Evolutionary conservation across 305 asterid genomes (phyloP).

Genomic region (Plantago coronopus): DNA sequence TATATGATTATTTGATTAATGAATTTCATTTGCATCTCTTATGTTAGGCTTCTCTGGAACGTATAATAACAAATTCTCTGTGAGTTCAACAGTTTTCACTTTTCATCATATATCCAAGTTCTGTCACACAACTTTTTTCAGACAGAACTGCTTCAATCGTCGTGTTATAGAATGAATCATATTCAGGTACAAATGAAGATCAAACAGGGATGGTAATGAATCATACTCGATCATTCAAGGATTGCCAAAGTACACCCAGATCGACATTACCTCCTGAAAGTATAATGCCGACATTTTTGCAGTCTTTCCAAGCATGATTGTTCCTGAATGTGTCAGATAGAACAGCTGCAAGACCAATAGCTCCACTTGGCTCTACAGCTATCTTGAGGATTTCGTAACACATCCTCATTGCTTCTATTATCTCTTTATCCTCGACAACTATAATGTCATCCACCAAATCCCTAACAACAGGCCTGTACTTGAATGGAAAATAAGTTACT

Average conservation of each 20-base stretch:
- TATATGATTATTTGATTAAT: no score
- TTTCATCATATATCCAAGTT: no score
- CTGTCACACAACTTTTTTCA: background rate
- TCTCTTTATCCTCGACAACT: slow-evolving; percentile 70
- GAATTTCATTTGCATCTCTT: no score
- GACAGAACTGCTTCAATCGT: background rate
- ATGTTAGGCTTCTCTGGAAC: no score
- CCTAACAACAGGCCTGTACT: slow-evolving; percentile 77
- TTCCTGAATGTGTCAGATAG: slow-evolving; percentile 52
- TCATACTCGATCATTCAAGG: slow-evolving; percentile 32
- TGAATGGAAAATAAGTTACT: no score
- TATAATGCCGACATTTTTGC: slow-evolving; percentile 60
- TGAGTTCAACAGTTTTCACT: no score
- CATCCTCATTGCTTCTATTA: slow-evolving; percentile 66
- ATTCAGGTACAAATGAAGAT: background rate
- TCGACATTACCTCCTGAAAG: slow-evolving; percentile 94
- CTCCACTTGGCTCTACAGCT: slow-evolving; percentile 94
- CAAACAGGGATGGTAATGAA: background rate
- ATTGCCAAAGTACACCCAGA: slow-evolving; percentile 75
- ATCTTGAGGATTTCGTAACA: slow-evolving; percentile 81
- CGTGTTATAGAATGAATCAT: background rate
- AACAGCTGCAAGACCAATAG: slow-evolving; percentile 90
- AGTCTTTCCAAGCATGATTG: slow-evolving; percentile 45
- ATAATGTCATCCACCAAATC: slow-evolving; percentile 86
- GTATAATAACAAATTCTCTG: no score